A percentile compares a stretch with the other conserved stretches of the same genome.
Conservation (phyloP, 345 rosid species). For the Eucalyptus polybractea region DNA sequence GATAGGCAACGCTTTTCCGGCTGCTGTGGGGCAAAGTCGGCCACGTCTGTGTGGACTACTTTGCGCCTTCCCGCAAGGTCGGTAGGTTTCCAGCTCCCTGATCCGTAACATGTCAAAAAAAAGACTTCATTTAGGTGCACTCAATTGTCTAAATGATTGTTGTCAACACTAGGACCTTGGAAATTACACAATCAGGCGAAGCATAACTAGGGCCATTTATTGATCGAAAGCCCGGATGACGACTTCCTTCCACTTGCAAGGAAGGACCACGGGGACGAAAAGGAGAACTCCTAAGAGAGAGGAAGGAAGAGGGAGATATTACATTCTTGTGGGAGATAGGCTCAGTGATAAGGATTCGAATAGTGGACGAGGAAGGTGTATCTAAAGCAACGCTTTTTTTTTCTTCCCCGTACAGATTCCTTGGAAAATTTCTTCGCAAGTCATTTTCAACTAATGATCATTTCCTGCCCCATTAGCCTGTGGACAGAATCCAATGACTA, state of each 20-base stretch:
- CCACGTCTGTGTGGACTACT: background rate
- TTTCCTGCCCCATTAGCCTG: conserved; percentile 11
- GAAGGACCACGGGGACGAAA: conserved; percentile 25
- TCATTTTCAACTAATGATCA: conserved; percentile 57
- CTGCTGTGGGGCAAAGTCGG: background rate
- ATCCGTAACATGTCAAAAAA: background rate
- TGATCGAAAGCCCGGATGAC: background rate
- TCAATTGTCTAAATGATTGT: background rate
- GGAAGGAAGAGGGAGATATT: background rate
- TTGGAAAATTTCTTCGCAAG: conserved; percentile 16
- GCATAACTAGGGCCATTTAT: background rate
- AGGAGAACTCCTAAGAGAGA: background rate
- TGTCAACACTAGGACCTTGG: background rate
- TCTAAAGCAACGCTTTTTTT: conserved; percentile 5
- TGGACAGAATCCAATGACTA: conserved; percentile 15
- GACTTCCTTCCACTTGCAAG: conserved; percentile 24
- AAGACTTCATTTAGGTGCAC: background rate
- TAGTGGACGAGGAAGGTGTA: conserved; percentile 3
- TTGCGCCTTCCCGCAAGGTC: background rate
- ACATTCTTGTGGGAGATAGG: background rate
- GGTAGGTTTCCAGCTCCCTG: background rate
- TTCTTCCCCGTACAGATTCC: conserved; percentile 9
- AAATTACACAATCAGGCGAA: background rate
- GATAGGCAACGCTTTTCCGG: background rate
- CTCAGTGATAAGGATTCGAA: conserved; percentile 26